Evolutionary conservation across 2,329 filamentous ascomycete species (phyloP).

Genomic region (Tolypocladium tundrense): DNA sequence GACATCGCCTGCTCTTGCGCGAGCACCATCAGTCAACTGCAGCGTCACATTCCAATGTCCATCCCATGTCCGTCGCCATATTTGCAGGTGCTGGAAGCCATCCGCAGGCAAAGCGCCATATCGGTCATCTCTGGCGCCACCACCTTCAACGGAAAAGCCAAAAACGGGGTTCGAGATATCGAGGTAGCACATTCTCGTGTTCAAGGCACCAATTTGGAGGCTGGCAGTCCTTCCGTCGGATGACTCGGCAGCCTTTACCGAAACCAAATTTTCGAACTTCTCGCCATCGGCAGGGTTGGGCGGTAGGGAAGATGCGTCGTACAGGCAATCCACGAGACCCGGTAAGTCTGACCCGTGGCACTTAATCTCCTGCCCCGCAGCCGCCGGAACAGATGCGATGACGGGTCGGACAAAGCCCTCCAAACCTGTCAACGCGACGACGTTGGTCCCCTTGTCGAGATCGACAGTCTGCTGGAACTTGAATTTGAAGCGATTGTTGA

Average conservation of each 20-base stretch:
- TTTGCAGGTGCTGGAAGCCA: constrained; percentile 57
- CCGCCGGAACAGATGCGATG: constrained; percentile 59
- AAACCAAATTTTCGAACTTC: constrained; percentile 46
- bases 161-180: constrained; percentile 59
- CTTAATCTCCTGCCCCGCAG: constrained; percentile 47
- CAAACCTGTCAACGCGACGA: constrained; percentile 59
- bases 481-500: constrained; percentile 69
- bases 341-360: constrained; percentile 35
- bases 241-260: constrained; percentile 33
- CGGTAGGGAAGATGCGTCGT: constrained; percentile 48
- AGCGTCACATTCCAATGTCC: constrained; percentile 58
- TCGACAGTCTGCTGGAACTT: constrained; percentile 79
- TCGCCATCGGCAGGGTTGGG: constrained; percentile 50
- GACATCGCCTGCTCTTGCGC: neutral
- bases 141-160: constrained; percentile 53
- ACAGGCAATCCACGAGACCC: constrained; percentile 55
- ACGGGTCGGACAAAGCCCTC: constrained; percentile 57
- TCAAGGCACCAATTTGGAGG: constrained; percentile 58
- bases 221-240: constrained; percentile 37
- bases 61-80: constrained; percentile 78
- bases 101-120: constrained; percentile 54
- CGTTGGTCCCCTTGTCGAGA: constrained; percentile 60
- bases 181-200: constrained; percentile 72
- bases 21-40: constrained; percentile 10
- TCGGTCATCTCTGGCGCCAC: constrained; percentile 47